These are phyloP conservation scores for Pseudocercospora ulei DNA, from an alignment of 2,329 filamentous ascomycete species.

Conservation along the genomic window DNA sequence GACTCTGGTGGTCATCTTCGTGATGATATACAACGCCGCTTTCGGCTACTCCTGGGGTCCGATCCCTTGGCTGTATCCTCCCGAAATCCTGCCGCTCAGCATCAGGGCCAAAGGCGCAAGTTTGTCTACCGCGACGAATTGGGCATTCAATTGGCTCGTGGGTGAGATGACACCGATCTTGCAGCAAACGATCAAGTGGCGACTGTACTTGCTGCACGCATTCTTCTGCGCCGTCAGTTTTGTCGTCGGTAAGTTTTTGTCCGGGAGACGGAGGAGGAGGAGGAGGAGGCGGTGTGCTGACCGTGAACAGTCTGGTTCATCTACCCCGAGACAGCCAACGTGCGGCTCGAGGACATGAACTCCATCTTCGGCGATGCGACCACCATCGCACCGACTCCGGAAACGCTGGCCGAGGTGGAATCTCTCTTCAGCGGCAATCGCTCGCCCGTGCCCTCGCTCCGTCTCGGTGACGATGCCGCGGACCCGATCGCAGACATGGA, in stretches of 20 bases:
- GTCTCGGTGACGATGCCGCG: conserved; percentile 47
- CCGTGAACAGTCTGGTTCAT: conserved; percentile 72
- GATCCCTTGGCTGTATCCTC: conserved; percentile 95
- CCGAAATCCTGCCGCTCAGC: conserved; percentile 94
- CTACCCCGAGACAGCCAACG: conserved; percentile 92
- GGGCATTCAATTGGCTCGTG: conserved; percentile 97
- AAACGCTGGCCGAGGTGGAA: conserved; percentile 66
- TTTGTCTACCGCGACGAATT: conserved; percentile 91
- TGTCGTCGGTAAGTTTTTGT: conserved; percentile 68
- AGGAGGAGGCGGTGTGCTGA: conserved; percentile 9
- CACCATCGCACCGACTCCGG: conserved; percentile 69
- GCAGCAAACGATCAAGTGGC: conserved; percentile 86
- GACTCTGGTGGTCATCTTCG: conserved; percentile 78
- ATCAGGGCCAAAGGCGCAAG: conserved; percentile 95
- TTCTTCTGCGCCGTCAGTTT: conserved; percentile 96
- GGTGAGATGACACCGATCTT: conserved; percentile 90
- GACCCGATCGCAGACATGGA: conserved; percentile 62
- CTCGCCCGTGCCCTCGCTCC: conserved; percentile 71
- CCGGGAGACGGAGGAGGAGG: neutral
- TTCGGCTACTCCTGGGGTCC: conserved; percentile 98
- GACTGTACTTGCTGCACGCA: conserved; percentile 86
- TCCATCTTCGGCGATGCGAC: conserved; percentile 86
- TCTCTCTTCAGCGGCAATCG: conserved; percentile 61
- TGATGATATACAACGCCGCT: conserved; percentile 96
- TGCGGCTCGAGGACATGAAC: conserved; percentile 95